Base-by-base conservation (phyloP, 768 basidiomycete genomes). In the Amanita exitialis region DNA sequence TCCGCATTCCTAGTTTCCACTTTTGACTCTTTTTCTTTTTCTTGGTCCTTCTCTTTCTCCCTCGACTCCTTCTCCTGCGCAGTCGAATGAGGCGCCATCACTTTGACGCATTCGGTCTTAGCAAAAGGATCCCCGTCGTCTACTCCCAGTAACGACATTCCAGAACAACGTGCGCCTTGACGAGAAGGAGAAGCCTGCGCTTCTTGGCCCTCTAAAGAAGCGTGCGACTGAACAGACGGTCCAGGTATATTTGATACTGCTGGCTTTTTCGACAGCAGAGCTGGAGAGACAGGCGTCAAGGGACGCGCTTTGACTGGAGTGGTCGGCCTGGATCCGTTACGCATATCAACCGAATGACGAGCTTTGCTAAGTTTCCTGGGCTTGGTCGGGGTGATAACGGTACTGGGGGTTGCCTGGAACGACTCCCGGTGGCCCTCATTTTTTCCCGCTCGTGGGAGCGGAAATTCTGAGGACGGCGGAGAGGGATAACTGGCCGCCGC, bases 91-190 rank as follows among this genome's bases (percentile, higher is more conserved):
- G 65, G 60, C 44, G 63, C 66, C 34, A 78, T 30, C 67, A 83
- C 60, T 58, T 60, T 74, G 6, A 82, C 79, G 15, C 77, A 79
- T 36, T 75, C 73, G 0, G 61, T 64, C 57, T 73, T 75, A 8
- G 80, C 80, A 62, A 83, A 82, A 3, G 81, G 75, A 59, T 78
- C 77, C 45, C 73, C 74, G 39, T 32, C 32, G 13, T 74, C 71
- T 74, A 61, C 27, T 7, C 30, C 52, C 37, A 53, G 25, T 13
- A 46, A 38, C 23, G 70, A 66, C 4, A 76, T 60, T 6, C 70
- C 71, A 21, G 66, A 64, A 47, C 62, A 59, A 21, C 61, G 50
- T 7, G 62, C 60, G 20, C 65, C 64, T n/a, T 64, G 38, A 36
- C 61, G 61, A 12, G 61, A 52, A 6, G 58, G 36, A 30, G 55